Base-by-base conservation (phyloP, 2,329 filamentous ascomycete genomes). In the Xylariaceae sp. region DNA sequence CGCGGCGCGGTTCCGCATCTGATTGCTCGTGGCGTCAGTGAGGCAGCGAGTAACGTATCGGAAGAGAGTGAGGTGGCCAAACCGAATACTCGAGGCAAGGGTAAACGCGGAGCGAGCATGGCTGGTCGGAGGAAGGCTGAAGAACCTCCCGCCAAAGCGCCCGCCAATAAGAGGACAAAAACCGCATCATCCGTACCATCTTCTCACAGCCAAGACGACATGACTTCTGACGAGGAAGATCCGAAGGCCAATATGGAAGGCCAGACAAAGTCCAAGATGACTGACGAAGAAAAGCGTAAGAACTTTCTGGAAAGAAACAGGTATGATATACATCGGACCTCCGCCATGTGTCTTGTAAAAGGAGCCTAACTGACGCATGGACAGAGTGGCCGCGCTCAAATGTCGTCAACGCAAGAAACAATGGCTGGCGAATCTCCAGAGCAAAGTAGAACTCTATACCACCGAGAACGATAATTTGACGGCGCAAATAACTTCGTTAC, bases 401-500 rank as follows among this genome's bases (percentile, higher is more conserved):
- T 98, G 92, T 64, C 84, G 92, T 45, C 92, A 98, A 63, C 80
- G 92, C 14, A 98, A 98, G 74, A 98, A 98, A 74, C 92, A 97
- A 61, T 98, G 92, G 92, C 76, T 97, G 41, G 85, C 86, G 21
- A 97, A 95, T 52, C 74, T 98, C 1, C 92, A 98, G 62, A 78
- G 79, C 40, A 97, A 97, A 64, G 90, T 97, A 12, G 92, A 98
- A 62, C 74, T 94, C 50, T 97, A 88, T 58, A 89, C 84, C 47
- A 83, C 75, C 1, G 92, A 98, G 64, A 97, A 97, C 48, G 92
- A 98, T 57, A 80, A 80, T 2, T 73, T 98, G 23, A 86, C 83
- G 13, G 74, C 81, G 3, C 90, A 92, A 47, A 88, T 97, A 42
- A 83, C 83, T 2, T 80, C 86, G 51, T 69, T 97, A 5, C 77